These are phyloP conservation scores for Kregervanrija fluxuum DNA, from an alignment of 805 yeast species.

Conservation along the genomic window DNA sequence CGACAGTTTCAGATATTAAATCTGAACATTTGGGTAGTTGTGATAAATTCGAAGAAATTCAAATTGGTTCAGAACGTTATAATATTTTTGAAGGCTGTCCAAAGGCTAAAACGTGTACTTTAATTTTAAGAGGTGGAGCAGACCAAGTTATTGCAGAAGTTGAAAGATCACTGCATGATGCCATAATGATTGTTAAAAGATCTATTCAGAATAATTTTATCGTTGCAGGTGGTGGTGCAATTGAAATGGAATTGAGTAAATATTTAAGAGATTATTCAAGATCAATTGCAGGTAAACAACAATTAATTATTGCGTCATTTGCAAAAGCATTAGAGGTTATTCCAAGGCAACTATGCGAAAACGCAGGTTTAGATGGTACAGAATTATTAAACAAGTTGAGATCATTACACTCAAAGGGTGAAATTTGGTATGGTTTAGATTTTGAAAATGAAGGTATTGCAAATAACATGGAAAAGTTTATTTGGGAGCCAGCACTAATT, in stretches of 20 bases:
- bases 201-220: conserved; percentile 80
- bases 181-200: conserved; percentile 96
- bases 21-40: conserved; percentile 70
- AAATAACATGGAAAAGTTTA: conserved; percentile 76
- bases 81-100: conserved; percentile 92
- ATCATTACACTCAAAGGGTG: conserved; percentile 92
- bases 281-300: conserved; percentile 93
- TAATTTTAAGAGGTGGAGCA: conserved; percentile 94
- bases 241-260: conserved; percentile 93
- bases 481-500: conserved; percentile 97
- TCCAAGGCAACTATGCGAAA: conserved; percentile 96
- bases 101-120: conserved; percentile 85
- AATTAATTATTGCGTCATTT: conserved; percentile 82
- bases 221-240: conserved; percentile 99
- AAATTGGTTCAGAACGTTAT: conserved; percentile 93
- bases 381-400: conserved; percentile 85
- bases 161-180: conserved; percentile 95
- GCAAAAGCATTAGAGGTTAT: conserved; percentile 93
- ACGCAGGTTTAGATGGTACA: conserved; percentile 98
- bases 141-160: conserved; percentile 98
- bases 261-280: conserved; percentile 81
- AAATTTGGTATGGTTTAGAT: conserved; percentile 87
- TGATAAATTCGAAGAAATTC: conserved; percentile 81
- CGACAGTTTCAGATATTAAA: conserved; percentile 64
- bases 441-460: conserved; percentile 78